Conservation (phyloP, 1,139 yeast species). For the Yamadazyma spencermartinsiae region DNA sequence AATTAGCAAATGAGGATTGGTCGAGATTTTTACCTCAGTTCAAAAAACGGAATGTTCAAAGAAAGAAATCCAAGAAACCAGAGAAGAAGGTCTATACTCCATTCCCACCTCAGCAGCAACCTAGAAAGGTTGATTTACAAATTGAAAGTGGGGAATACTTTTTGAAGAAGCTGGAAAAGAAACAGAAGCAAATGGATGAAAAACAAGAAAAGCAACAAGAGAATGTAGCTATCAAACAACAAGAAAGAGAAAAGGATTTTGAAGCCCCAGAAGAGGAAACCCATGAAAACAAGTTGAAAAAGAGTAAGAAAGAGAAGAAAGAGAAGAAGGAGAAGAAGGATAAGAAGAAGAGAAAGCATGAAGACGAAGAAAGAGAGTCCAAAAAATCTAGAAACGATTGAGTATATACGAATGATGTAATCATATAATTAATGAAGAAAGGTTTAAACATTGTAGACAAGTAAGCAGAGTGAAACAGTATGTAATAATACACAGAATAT, state of each 20-base stretch:
- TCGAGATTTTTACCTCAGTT: constrained; percentile 94
- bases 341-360: constrained; percentile 6
- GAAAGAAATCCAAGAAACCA: constrained; percentile 72
- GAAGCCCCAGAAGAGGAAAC: constrained; percentile 79
- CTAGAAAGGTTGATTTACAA: constrained; percentile 95
- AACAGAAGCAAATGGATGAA: constrained; percentile 67
- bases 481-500: too few relatives aligned
- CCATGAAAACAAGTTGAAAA: constrained; percentile 37
- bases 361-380: constrained; percentile 6
- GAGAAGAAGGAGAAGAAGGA: constrained; percentile 17
- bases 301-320: constrained; percentile 23
- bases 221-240: constrained; percentile 61
- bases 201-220: constrained; percentile 79
- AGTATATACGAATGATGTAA: not conserved
- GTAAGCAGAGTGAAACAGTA: not conserved
- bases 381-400: constrained; percentile 10
- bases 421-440: too few relatives aligned
- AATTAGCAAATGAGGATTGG: constrained; percentile 95
- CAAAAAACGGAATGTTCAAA: constrained; percentile 93
- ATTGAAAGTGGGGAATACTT: constrained; percentile 99
- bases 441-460: not conserved
- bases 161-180: constrained; percentile 82
- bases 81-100: constrained; percentile 94
- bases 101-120: constrained; percentile 97
- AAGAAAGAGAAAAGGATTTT: constrained; percentile 75